Evolutionary conservation across 495 filamentous ascomycete genomes (phyloP).

Genomic region (Arthonia radiata): DNA sequence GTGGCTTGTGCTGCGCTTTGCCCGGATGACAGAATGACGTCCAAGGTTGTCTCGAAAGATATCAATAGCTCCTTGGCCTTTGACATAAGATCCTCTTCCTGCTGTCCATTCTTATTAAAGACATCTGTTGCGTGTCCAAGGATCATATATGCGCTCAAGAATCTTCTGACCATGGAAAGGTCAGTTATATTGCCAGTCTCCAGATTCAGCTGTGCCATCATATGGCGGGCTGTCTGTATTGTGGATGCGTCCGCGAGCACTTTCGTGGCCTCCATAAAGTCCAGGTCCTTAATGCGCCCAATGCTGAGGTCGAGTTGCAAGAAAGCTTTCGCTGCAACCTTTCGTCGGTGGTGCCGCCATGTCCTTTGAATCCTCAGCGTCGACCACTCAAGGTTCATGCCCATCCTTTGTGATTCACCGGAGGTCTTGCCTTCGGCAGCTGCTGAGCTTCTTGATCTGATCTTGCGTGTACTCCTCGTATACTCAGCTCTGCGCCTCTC

Average conservation of each 20-base stretch:
- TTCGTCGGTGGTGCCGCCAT: slow-evolving; percentile 41
- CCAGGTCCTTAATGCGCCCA: slow-evolving; percentile 42
- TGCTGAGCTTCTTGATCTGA: slow-evolving; percentile 37
- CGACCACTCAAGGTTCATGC: slow-evolving; percentile 39
- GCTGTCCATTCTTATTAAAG: slow-evolving; percentile 53
- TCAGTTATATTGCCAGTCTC: slow-evolving; percentile 43
- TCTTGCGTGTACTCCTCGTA: slow-evolving; percentile 29
- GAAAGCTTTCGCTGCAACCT: slow-evolving; percentile 39
- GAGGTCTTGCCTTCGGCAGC: slow-evolving; percentile 29
- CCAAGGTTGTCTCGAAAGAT: slow-evolving; percentile 52
- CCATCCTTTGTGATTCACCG: slow-evolving; percentile 13
- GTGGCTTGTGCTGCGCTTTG: slow-evolving; percentile 22
- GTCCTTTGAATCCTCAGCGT: slow-evolving; percentile 47
- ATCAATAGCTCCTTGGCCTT: slow-evolving; percentile 72
- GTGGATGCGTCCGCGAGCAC: slow-evolving; percentile 56
- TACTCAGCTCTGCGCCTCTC: slow-evolving; percentile 48
- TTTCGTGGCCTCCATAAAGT: slow-evolving; percentile 59
- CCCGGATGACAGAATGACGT: slow-evolving; percentile 33
- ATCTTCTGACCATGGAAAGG: slow-evolving; percentile 56
- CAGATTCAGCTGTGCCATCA: slow-evolving; percentile 55
- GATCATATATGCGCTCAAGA: slow-evolving; percentile 80
- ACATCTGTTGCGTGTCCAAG: slow-evolving; percentile 81
- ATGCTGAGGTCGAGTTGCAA: slow-evolving; percentile 43
- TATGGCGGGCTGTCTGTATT: slow-evolving; percentile 37
- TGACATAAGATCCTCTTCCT: slow-evolving; percentile 50